A percentile compares a stretch with the other conserved stretches of the same genome.
These are phyloP conservation scores for Meyerozyma athensensis DNA, from an alignment of 1,139 yeast genomes.

Conservation along the genomic window DNA sequence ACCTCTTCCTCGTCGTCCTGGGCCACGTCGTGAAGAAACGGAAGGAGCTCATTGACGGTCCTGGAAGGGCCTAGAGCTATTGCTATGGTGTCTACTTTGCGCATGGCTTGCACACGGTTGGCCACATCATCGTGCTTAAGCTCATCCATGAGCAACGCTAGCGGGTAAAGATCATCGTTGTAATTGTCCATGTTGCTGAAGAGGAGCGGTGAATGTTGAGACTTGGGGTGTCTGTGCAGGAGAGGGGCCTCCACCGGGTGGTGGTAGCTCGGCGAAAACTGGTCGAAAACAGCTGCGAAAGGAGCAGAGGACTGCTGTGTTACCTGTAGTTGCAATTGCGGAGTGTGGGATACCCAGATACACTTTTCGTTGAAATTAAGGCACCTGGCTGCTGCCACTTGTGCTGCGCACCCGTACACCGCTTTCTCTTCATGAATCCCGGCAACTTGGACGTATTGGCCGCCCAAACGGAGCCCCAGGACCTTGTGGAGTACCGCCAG, in stretches of 20 bases:
- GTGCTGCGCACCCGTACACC: neutral
- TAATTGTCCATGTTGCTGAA: conserved; percentile 30
- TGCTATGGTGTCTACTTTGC: conserved; percentile 89
- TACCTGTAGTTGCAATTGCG: too few species aligned
- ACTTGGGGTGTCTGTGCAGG: neutral
- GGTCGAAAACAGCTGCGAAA: too few species aligned
- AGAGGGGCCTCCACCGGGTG: too few species aligned
- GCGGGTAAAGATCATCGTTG: conserved; percentile 77
- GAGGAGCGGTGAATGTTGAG: conserved; percentile 5
- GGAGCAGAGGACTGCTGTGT: too few species aligned
- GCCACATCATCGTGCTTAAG: conserved; percentile 91
- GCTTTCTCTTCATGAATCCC: neutral
- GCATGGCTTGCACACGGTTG: conserved; percentile 92
- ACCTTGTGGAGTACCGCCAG: neutral
- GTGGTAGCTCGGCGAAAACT: too few species aligned
- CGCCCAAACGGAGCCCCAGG: neutral
- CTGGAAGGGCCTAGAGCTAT: conserved; percentile 93
- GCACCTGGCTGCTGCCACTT: too few species aligned
- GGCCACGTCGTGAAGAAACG: conserved; percentile 77
- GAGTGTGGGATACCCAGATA: too few species aligned
- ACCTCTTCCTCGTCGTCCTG: conserved; percentile 99
- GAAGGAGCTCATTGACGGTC: conserved; percentile 82
- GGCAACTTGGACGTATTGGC: neutral
- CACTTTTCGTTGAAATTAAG: too few species aligned
- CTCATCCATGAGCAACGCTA: conserved; percentile 95